Evolutionary conservation across 495 filamentous ascomycete genomes (phyloP), one percentile per base, ranked within the genome.

Genomic region (Endocarpon pusillum): DNA sequence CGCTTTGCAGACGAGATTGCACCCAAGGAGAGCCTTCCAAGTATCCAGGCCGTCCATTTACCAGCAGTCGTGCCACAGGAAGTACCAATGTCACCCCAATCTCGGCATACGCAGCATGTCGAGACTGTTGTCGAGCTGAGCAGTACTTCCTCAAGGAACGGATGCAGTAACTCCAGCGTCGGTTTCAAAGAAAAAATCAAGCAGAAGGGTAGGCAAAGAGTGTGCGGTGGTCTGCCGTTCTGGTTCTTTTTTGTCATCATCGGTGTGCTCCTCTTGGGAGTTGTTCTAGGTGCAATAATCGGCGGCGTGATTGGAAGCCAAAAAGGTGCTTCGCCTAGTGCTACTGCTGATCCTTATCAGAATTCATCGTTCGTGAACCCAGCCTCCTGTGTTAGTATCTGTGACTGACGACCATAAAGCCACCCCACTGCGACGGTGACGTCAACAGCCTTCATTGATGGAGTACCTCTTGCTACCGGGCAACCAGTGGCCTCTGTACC

Each of bases 1-100:
- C 66, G 77, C 40, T 86, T 81, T 50, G 75, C 81, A 1, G 70
- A 78, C 30, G 73, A 66, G 3, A 55, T 54, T 7, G 49, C 51
- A 17, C 58, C 59, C 1, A 61, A 59, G 38, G 43, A n/a, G n/a
- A n/a, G n/a, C n/a, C n/a, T n/a, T n/a, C n/a, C n/a, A n/a, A n/a
- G n/a, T n/a, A n/a, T n/a, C n/a, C 46, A 57, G 32, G 32, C 39
- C n/a, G 29, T 51, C 21, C 32, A 41, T 16, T 47, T 54, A 41
- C 40, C 46, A n/a, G 35, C 39, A 16, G 25, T 39, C 5, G 26
- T 40, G 17, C 30, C 40, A 19, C 42, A 55, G n/a, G 51, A 49
- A 15, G 43, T 40, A 14, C 45, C n/a, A n/a, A n/a, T n/a, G n/a
- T n/a, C n/a, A n/a, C n/a, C n/a, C n/a, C n/a, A n/a, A n/a, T n/a